Percentiles rank a stretch among this genome's conserved stretches.
These are phyloP conservation scores for Tetracladium setigerum DNA, from an alignment of 495 filamentous ascomycete genomes.

Conservation along the genomic window DNA sequence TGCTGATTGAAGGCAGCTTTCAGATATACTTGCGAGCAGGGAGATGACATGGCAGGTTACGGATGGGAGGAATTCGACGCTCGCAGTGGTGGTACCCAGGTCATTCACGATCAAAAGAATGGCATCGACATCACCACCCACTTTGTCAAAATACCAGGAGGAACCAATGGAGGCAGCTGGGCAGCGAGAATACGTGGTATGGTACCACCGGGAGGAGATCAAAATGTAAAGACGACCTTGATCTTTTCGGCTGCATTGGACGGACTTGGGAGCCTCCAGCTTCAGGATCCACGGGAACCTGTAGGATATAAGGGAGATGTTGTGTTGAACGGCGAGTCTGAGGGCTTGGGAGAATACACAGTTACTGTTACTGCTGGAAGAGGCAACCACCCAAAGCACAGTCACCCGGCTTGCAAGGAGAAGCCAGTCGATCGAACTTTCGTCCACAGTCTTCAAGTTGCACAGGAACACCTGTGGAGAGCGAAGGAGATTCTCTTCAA, in stretches of 20 bases:
- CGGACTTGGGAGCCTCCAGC: conserved; percentile 59
- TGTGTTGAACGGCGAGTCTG: conserved; percentile 63
- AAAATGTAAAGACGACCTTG: conserved; percentile 64
- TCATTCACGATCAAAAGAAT: conserved; percentile 83
- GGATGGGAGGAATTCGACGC: conserved; percentile 97
- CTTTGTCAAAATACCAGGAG: conserved; percentile 90
- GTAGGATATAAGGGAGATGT: conserved; percentile 67
- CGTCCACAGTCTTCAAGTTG: conserved; percentile 62
- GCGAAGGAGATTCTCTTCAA: conserved; percentile 73
- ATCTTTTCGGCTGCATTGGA: conserved; percentile 78
- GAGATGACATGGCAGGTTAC: conserved; percentile 90
- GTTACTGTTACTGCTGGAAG: conserved; percentile 68
- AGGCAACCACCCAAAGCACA: conserved; percentile 49
- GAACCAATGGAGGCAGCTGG: conserved; percentile 84
- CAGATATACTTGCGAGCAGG: conserved; percentile 91
- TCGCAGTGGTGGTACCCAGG: conserved; percentile 76
- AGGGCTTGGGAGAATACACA: conserved; percentile 76
- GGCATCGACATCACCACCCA: conserved; percentile 82
- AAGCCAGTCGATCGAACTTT: conserved; percentile 71
- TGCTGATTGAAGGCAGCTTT: conserved; percentile 49
- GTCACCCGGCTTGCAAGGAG: conserved; percentile 55
- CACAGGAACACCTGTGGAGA: conserved; percentile 74
- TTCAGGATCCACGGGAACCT: conserved; percentile 41
- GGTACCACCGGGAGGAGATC: conserved; percentile 44
- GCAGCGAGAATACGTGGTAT: conserved; percentile 79